phyloP scores from a whole-genome alignment of 306 rosid genomes.

The Geum urbanum region DNA sequence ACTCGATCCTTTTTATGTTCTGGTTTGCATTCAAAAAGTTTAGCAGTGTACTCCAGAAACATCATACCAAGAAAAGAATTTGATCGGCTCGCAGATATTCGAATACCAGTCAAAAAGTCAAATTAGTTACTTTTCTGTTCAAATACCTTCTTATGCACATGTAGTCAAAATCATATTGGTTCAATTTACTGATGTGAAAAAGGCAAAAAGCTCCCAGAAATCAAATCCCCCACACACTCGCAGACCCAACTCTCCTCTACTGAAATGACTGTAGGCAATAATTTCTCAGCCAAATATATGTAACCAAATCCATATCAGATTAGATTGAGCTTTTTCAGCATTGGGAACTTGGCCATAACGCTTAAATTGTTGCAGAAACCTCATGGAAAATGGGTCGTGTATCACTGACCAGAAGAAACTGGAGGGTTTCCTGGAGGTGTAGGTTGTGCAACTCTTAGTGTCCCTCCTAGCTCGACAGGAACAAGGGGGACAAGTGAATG shows the following conservation, averaged over 20 bases:
- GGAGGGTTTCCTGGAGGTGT: conserved; percentile 13
- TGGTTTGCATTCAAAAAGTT: too few species aligned
- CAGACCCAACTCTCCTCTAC: conserved; percentile 6
- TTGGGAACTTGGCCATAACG: background rate
- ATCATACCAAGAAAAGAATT: too few species aligned
- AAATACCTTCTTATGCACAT: conserved; percentile 33
- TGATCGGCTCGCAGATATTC: background rate
- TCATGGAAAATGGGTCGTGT: conserved; percentile 1
- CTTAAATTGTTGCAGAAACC: conserved; percentile 9
- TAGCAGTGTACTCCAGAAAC: too few species aligned
- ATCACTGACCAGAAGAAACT: conserved; percentile 30
- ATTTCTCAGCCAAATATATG: conserved; percentile 9
- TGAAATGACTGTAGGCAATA: background rate
- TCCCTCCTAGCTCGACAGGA: conserved; percentile 82
- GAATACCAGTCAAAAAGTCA: conserved; percentile 9
- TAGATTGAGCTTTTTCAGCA: too few species aligned
- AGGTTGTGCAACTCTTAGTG: conserved; percentile 51
- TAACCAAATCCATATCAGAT: conserved; percentile 1
- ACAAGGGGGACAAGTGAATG: conserved; percentile 92
- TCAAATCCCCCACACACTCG: background rate
- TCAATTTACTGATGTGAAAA: conserved; percentile 36
- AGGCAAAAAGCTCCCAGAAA: conserved; percentile 24
- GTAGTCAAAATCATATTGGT: conserved; percentile 10
- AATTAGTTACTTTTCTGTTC: conserved; percentile 21
- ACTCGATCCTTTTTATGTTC: too few species aligned